Percentiles rank a stretch among this genome's conserved stretches.
Evolutionary conservation across 495 filamentous ascomycete species (phyloP).

Genomic region (Talaromyces ruber): DNA sequence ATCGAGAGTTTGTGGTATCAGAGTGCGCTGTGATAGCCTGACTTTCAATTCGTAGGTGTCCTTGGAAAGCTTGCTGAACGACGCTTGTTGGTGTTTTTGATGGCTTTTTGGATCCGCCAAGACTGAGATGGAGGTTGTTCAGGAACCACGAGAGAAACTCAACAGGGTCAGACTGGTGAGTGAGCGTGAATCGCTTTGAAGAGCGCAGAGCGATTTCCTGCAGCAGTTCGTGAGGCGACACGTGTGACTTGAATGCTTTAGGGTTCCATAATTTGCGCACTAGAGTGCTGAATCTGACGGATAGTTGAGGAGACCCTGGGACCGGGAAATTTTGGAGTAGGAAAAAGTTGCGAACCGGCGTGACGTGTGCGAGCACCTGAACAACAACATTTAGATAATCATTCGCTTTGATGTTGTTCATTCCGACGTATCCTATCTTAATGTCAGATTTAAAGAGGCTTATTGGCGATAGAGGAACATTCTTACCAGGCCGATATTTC

Average conservation of each 20-base stretch:
- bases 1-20: conserved; percentile 69
- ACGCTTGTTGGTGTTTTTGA: conserved; percentile 56
- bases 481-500: conserved; percentile 70
- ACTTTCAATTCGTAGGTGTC: conserved; percentile 81
- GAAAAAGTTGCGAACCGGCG: conserved; percentile 86
- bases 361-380: conserved; percentile 86
- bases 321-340: conserved; percentile 60
- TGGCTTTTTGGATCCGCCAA: conserved; percentile 86
- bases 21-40: conserved; percentile 91
- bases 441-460: too few relatives aligned
- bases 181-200: conserved; percentile 87
- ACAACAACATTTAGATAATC: conserved; percentile 96
- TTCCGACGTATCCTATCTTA: conserved; percentile 85
- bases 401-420: conserved; percentile 99
- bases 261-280: conserved; percentile 98
- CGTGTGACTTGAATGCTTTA: conserved; percentile 91
- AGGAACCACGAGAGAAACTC: conserved; percentile 97
- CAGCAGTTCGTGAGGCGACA: conserved; percentile 93
- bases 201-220: conserved; percentile 89
- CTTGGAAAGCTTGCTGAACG: conserved; percentile 88
- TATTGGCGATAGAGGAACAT: too few relatives aligned
- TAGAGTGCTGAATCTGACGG: conserved; percentile 77
- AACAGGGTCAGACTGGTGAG: conserved; percentile 85
- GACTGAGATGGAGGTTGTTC: conserved; percentile 83
- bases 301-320: conserved; percentile 45